Percentiles rank a stretch among this genome's conserved stretches.
Conservation (phyloP, 2,329 filamentous ascomycete genomes). For the Aspergillus ochraceoroseus region DNA sequence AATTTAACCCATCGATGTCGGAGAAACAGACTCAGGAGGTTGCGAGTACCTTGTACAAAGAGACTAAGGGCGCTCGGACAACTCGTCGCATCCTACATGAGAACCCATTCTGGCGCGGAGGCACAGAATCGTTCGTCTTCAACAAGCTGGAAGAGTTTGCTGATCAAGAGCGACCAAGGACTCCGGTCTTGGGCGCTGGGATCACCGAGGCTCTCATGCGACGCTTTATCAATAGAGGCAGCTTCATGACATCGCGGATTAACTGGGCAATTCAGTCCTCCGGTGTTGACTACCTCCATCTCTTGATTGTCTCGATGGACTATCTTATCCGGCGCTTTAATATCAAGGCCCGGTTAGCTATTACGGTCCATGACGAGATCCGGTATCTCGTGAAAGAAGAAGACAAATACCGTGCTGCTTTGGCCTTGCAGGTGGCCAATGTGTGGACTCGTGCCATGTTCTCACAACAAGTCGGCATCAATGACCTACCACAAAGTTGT, state of each 20-base stretch:
- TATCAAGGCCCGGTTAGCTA: constrained; percentile 75
- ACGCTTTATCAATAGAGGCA: constrained; percentile 79
- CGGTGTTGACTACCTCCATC: constrained; percentile 92
- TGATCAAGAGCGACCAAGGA: constrained; percentile 83
- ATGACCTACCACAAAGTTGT: constrained; percentile 88
- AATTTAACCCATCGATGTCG: constrained; percentile 82
- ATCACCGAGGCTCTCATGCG: constrained; percentile 94
- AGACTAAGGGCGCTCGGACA: constrained; percentile 86
- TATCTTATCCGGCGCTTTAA: constrained; percentile 82
- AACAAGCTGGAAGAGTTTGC: constrained; percentile 98
- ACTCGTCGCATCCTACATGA: constrained; percentile 66
- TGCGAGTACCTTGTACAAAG: constrained; percentile 74
- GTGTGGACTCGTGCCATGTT: constrained; percentile 98
- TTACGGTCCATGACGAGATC: constrained; percentile 97
- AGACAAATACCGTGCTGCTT: constrained; percentile 81
- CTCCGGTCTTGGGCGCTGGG: constrained; percentile 85
- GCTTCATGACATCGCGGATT: constrained; percentile 91
- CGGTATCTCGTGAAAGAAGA: constrained; percentile 80
- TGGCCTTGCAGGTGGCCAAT: constrained; percentile 91
- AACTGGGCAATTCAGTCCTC: constrained; percentile 99
- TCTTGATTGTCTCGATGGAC: constrained; percentile 91
- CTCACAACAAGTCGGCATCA: constrained; percentile 89
- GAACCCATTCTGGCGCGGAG: constrained; percentile 84
- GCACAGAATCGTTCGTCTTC: constrained; percentile 96
- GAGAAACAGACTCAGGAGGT: constrained; percentile 72